Conservation (phyloP, 768 basidiomycete genomes). For the Mrakia gelida region DNA sequence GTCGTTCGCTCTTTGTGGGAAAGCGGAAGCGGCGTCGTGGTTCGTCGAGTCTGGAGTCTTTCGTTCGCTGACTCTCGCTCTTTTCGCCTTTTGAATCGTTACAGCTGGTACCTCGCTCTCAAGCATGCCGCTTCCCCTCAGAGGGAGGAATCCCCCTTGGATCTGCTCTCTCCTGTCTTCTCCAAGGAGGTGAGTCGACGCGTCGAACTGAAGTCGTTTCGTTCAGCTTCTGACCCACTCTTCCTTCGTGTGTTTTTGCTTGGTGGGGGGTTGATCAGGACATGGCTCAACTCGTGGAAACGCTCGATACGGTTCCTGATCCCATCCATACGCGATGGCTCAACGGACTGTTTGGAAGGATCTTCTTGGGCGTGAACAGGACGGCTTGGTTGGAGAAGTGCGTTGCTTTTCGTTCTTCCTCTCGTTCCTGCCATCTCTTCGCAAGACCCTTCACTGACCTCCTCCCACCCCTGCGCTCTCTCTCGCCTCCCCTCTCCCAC, state of each 20-base stretch:
- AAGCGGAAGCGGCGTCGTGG: neutral
- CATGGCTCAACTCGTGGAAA: conserved; percentile 76
- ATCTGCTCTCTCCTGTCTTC: conserved; percentile 55
- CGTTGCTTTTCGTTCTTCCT: neutral
- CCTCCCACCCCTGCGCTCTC: too few relatives aligned
- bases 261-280: conserved; percentile 52
- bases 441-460: too few relatives aligned
- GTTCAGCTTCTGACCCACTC: conserved; percentile 54
- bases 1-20: conserved; percentile 44
- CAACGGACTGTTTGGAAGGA: conserved; percentile 84
- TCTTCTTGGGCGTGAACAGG: conserved; percentile 87
- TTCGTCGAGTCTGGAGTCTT: neutral
- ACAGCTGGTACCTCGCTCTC: conserved; percentile 57
- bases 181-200: conserved; percentile 16
- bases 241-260: conserved; percentile 54
- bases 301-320: conserved; percentile 87
- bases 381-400: conserved; percentile 68
- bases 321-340: conserved; percentile 97
- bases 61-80: neutral
- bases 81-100: neutral
- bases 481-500: neutral
- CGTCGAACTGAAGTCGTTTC: neutral
- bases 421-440: too few relatives aligned
- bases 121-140: conserved; percentile 55
- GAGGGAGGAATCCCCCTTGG: conserved; percentile 42